Conservation (phyloP, 192 early-diverging fungal species). For the Chytriomyces confervae region DNA sequence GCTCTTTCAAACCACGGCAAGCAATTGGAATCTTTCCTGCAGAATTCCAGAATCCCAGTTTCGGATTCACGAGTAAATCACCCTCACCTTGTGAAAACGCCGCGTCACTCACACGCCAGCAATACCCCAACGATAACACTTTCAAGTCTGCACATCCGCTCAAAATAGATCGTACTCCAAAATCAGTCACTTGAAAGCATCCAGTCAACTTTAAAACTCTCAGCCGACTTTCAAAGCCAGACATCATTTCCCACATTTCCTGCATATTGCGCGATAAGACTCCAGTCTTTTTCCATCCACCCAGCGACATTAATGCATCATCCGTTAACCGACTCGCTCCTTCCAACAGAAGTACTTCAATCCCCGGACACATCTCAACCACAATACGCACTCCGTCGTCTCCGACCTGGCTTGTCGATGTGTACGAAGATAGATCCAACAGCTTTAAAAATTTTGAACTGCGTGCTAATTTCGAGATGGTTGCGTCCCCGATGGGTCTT, state of each 20-base stretch:
- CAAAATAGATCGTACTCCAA: constrained; percentile 21
- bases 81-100: constrained; percentile 4
- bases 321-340: constrained; percentile 34
- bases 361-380: neutral
- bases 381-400: constrained; percentile 11
- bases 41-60: constrained; percentile 1
- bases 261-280: neutral
- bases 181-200: constrained; percentile 33
- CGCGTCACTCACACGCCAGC: constrained; percentile 30
- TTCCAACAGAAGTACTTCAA: constrained; percentile 8
- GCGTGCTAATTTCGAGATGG: neutral
- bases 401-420: neutral
- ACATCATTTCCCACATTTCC: neutral
- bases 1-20: neutral
- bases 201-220: constrained; percentile 9
- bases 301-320: constrained; percentile 8
- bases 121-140: constrained; percentile 35
- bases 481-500: constrained; percentile 11
- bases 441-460: neutral
- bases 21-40: neutral
- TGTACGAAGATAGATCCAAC: constrained; percentile 23
- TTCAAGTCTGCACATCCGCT: constrained; percentile 17
- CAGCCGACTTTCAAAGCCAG: neutral
- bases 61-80: neutral
- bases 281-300: constrained; percentile 1